These are phyloP conservation scores for Saussurea involucrata DNA, from an alignment of 129 eudicot genomes.

Conservation along the genomic window DNA sequence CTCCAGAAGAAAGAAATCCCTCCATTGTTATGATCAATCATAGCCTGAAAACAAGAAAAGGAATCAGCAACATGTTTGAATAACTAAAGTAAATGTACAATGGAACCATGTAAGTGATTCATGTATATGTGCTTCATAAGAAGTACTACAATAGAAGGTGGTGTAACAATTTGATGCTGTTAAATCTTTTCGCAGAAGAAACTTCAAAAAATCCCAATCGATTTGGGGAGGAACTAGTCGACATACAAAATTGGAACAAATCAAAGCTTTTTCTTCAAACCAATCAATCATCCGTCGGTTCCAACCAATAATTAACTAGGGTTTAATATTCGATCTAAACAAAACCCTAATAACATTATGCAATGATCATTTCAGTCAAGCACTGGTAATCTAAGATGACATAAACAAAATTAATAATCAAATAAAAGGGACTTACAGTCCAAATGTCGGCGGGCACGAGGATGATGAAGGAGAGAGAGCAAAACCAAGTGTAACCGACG, in stretches of 20 bases:
- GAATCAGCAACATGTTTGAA: not conserved
- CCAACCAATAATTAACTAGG: not conserved
- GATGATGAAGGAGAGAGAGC: conserved; percentile 85
- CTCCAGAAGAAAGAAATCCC: conserved; percentile 86
- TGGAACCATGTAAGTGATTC: not conserved
- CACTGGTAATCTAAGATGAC: not conserved
- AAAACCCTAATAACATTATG: not conserved
- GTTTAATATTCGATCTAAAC: conserved; percentile 4
- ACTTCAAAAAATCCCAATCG: not conserved
- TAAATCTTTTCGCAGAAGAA: not conserved
- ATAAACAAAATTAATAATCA: conserved; percentile 5
- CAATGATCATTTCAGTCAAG: not conserved
- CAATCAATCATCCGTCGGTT: not conserved
- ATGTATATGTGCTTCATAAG: not conserved
- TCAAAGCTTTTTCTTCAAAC: not conserved
- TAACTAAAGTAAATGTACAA: not conserved
- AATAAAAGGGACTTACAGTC: conserved; percentile 52
- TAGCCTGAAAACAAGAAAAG: conserved; percentile 46
- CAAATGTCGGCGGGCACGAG: conserved; percentile 98
- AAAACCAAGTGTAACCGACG: conserved; percentile 96
- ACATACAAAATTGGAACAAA: not conserved
- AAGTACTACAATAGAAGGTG: not conserved
- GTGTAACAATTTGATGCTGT: not conserved
- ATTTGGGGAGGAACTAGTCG: not conserved
- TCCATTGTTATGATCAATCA: conserved; percentile 38